A percentile compares a stretch with the other conserved stretches of the same genome.
Conservation (phyloP, 2,329 filamentous ascomycete species). For the Aspergillus intermedius region DNA sequence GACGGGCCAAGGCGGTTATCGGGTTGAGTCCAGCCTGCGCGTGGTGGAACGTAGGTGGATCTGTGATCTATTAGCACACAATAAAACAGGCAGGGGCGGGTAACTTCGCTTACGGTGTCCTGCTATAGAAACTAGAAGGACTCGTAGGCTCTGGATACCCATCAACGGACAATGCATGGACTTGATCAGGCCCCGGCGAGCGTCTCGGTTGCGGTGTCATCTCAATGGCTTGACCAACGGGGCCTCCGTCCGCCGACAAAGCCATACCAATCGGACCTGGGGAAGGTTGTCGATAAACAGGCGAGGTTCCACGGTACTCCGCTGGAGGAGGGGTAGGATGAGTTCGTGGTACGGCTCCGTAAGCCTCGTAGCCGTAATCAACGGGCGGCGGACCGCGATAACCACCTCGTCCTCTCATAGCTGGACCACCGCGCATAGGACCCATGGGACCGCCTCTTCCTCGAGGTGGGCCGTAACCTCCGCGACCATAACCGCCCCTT, state of each 20-base stretch:
- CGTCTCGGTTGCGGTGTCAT: constrained; percentile 67
- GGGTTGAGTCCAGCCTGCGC: constrained; percentile 31
- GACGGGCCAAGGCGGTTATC: constrained; percentile 1
- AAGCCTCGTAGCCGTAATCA: constrained; percentile 40
- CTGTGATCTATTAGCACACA: constrained; percentile 14
- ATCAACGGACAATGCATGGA: constrained; percentile 23
- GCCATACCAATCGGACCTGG: constrained; percentile 30
- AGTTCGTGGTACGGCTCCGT: constrained; percentile 19
- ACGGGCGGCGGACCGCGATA: constrained; percentile 43
- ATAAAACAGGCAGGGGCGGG: constrained; percentile 1
- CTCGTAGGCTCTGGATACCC: constrained; percentile 39
- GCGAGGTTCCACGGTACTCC: constrained; percentile 19
- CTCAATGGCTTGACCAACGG: constrained; percentile 63
- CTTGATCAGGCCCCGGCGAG: constrained; percentile 13
- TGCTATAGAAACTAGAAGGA: constrained; percentile 66
- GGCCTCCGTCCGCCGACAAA: constrained; percentile 28
- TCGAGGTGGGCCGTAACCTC: constrained; percentile 29
- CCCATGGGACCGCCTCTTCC: constrained; percentile 40
- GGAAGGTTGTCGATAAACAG: constrained; percentile 23
- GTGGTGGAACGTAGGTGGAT: constrained; percentile 41
- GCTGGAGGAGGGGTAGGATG: constrained; percentile 20
- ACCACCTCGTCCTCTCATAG: constrained; percentile 39
- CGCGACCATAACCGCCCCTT: constrained; percentile 40
- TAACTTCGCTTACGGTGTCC: constrained; percentile 58
- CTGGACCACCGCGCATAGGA: constrained; percentile 27